phyloP scores from a whole-genome alignment of 164 flowering plant genomes.

The Tetracentron sinense region DNA sequence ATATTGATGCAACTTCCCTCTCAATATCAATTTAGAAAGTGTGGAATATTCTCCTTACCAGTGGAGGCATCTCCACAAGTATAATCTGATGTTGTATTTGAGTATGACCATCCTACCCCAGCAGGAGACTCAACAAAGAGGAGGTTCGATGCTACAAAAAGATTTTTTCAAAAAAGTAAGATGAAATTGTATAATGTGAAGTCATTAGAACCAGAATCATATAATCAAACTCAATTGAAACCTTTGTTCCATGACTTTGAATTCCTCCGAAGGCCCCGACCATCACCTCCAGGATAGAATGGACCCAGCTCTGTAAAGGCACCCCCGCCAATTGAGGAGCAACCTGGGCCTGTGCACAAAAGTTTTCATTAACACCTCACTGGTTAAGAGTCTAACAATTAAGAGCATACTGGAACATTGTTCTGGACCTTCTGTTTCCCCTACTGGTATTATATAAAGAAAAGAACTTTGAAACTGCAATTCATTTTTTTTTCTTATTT shows the following conservation, averaged over 20 bases:
- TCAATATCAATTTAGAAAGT: background rate
- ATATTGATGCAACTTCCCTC: background rate
- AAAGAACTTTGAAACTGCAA: too few species aligned
- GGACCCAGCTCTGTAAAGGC: conserved; percentile 98
- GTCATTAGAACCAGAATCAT: background rate
- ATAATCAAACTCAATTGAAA: conserved; percentile 7
- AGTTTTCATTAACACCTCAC: background rate
- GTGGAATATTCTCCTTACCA: conserved; percentile 36
- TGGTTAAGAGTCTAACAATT: background rate
- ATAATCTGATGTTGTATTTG: conserved; percentile 79
- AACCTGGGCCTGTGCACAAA: conserved; percentile 82
- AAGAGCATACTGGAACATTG: background rate
- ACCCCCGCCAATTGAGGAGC: conserved; percentile 96
- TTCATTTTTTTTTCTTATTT: too few species aligned
- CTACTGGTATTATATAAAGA: too few species aligned
- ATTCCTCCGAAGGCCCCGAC: conserved; percentile 73
- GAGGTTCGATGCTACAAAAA: conserved; percentile 69
- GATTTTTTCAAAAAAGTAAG: background rate
- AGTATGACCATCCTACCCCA: conserved; percentile 99
- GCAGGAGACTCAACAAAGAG: conserved; percentile 97
- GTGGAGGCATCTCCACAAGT: conserved; percentile 66
- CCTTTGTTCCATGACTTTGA: conserved; percentile 91
- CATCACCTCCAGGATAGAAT: conserved; percentile 86
- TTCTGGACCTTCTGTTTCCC: too few species aligned
- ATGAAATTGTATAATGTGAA: background rate